Evolutionary conservation across 2,329 filamentous ascomycete species (phyloP), one percentile per base, ranked within the genome.

Genomic region (Aphanocladium album): DNA sequence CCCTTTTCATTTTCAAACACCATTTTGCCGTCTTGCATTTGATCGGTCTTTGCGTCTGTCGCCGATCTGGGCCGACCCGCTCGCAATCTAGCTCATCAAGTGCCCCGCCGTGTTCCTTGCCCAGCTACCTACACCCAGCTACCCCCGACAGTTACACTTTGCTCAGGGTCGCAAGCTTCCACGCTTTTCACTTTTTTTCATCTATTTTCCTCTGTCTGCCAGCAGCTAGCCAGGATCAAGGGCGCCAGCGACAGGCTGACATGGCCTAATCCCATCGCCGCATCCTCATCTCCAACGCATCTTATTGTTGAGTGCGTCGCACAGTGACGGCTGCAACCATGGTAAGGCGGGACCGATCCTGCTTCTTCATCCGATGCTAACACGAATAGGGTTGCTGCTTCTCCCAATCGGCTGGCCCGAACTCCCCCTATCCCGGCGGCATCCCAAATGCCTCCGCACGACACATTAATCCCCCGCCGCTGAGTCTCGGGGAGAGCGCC

Each of bases 341-440:
- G 56, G 56, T 58, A 58, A n/a, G 52, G n/a, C n/a, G n/a, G 35
- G 35, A 17, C 7, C 23, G 11, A 25, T 58, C 14, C 19, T 19
- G 21, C n/a, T n/a, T 16, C 11, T 45, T 35, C 23, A 30, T 16
- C 17, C 17, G n/a, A 39, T 39, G 6, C 53, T 57, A 33, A 61
- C 41, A 37, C 39, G n/a, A 49, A 21, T 63, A 85, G 83, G 83
- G 83, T 67, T 86, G 83, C 73, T 86, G 83, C 69, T 76, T 84
- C 68, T 86, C 83, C 47, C 77, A 76, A 52, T 74, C 80, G 37
- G 73, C 77, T 27, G 80, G 78, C 62, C 77, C 80, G 12, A 82
- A 81, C 69, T 82, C 81, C 54, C 81, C 82, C 23, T 84, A 83
- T 63, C 77, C 79, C 9, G 79, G 78, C 53, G 80, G 76, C 62